Evolutionary conservation across 2,329 filamentous ascomycete species (phyloP), one percentile per base, ranked within the genome.

Genomic region (Fusarium phyllophilum): DNA sequence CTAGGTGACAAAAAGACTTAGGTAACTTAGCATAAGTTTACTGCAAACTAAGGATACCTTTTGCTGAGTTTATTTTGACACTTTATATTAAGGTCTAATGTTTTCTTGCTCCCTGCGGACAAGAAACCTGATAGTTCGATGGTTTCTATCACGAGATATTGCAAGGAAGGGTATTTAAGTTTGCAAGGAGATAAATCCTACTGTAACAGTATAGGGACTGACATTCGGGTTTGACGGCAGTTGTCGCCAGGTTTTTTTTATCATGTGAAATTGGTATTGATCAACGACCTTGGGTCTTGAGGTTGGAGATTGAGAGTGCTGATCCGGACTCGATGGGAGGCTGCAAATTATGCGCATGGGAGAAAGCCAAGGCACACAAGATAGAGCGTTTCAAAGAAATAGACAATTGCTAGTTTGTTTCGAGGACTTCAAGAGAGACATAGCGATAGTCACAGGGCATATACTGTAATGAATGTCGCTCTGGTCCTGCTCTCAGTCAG

Each of bases 331-430:
- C 33, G 26, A 51, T 63, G 29, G 29, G 39, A 69, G 65, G 57
- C 57, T 69, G 29, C 46, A 48, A 41, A 33, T 55, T 49, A 59
- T 49, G 41, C 45, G 51, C 36, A 55, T 44, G 46, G 46, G 22
- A 66, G 34, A 13, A 31, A 26, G 52, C 41, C 59, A 59, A 54
- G 52, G 59, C 45, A 46, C 34, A 48, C 12, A 24, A 65, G 20
- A 65, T 46, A n/a, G 45, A 39, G 13, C 31, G 67, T 70, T 70
- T 70, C 59, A 54, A 46, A 65, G 18, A 29, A n/a, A 41, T 15
- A 48, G 41, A 39, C n/a, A 44, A 39, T 29, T 33, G 5, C 9
- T 54, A 51, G n/a, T 70, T 65, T 42, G 45, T 70, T 70, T 70
- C 31, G 57, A 54, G 39, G 34, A 51, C 18, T 36, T 15, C 20